Conservation (phyloP, 768 basidiomycete genomes). For the Coprinopsis cinerea region DNA sequence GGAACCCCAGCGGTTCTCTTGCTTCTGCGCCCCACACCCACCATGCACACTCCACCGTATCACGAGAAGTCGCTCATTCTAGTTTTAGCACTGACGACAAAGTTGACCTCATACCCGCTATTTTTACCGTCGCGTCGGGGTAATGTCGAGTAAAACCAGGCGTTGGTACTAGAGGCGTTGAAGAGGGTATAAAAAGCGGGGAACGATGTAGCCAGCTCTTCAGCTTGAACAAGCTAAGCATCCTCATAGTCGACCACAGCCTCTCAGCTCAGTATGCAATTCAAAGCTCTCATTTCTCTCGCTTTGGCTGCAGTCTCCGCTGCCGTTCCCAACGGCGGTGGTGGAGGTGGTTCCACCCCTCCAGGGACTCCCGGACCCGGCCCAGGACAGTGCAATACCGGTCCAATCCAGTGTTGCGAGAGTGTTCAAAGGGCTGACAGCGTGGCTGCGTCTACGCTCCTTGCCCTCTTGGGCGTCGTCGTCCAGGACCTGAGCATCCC, state of each 20-base stretch:
- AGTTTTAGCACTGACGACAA: no score
- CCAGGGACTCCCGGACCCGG: slow-evolving; percentile 3
- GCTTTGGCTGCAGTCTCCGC: slow-evolving; percentile 8
- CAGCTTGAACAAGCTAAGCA: neutral
- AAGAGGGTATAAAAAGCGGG: no score
- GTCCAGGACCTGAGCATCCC: slow-evolving; percentile 18
- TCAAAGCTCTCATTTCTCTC: neutral
- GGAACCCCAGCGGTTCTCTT: no score
- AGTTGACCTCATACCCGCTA: no score
- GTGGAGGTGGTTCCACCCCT: neutral
- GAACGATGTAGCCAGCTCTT: neutral
- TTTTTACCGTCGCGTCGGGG: no score
- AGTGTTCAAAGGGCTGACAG: slow-evolving; percentile 2
- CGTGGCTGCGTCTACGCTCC: slow-evolving; percentile 6
- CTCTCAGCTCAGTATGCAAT: neutral
- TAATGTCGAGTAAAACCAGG: no score
- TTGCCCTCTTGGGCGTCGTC: slow-evolving; percentile 21
- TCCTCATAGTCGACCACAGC: neutral
- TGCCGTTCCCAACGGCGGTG: slow-evolving; percentile 11
- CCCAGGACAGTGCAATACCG: slow-evolving; percentile 23
- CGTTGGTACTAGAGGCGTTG: no score
- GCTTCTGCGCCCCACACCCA: no score
- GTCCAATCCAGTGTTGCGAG: slow-evolving; percentile 24
- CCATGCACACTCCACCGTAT: no score
- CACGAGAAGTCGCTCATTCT: no score